These are phyloP conservation scores for Apiospora malaysiana DNA, from an alignment of 2,329 filamentous ascomycete species.

Conservation along the genomic window DNA sequence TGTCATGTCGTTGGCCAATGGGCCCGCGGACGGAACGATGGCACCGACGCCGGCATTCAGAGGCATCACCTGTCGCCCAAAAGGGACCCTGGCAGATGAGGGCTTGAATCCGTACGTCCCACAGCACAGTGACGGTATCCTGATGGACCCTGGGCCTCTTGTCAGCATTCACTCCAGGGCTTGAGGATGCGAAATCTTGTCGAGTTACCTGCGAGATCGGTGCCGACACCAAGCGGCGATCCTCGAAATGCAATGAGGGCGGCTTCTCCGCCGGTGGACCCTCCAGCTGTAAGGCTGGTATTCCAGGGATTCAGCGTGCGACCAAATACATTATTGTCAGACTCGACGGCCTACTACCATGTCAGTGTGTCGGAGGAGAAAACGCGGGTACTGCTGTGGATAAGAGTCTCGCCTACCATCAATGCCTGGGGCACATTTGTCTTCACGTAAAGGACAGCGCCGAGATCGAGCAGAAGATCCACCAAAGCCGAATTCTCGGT, in stretches of 20 bases:
- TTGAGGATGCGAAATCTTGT: no score
- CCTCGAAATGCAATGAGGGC: conserved; percentile 28
- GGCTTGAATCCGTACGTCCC: conserved; percentile 29
- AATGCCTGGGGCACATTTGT: conserved; percentile 20
- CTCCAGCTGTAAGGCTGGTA: conserved; percentile 24
- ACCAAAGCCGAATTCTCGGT: conserved; percentile 14
- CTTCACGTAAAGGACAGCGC: conserved; percentile 18
- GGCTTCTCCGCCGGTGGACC: conserved; percentile 29
- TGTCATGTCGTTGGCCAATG: conserved; percentile 26
- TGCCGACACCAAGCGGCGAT: conserved; percentile 29
- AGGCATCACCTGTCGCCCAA: conserved; percentile 25
- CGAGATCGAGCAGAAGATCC: conserved; percentile 13
- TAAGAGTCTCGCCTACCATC: background rate
- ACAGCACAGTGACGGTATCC: conserved; percentile 30
- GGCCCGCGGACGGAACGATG: conserved; percentile 25
- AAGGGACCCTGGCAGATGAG: conserved; percentile 25
- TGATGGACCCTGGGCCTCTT: conserved; percentile 27
- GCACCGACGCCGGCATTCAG: conserved; percentile 25
- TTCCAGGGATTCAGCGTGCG: background rate
- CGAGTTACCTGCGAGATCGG: conserved; percentile 27
- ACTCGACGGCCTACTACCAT: background rate
- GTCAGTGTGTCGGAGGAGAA: background rate
- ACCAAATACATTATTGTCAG: background rate
- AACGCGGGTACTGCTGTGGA: no score
- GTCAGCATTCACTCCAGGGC: background rate